Evolutionary conservation across 1,284 basidiomycete genomes (phyloP).

Genomic region (Fomitopsis schrenkii): DNA sequence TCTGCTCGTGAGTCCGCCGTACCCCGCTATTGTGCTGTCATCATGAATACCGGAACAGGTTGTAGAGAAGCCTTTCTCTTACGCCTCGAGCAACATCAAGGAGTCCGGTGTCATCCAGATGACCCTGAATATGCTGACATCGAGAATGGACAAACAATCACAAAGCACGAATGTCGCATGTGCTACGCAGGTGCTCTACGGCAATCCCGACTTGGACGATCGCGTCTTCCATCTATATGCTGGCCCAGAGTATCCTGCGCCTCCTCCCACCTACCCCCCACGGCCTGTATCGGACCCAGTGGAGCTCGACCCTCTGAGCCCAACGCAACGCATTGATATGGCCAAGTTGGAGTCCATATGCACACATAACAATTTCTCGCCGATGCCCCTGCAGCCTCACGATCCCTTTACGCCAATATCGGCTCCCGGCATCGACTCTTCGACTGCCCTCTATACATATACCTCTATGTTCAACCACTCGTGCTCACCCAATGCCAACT

Average conservation of each 20-base stretch:
- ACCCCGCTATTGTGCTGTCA: not conserved
- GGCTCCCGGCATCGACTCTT: not conserved
- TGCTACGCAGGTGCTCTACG: slow-evolving; percentile 15
- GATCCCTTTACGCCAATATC: not conserved
- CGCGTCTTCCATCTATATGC: slow-evolving; percentile 17
- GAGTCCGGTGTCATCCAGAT: slow-evolving; percentile 4
- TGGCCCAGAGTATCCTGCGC: slow-evolving; percentile 14
- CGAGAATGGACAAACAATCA: slow-evolving; percentile 5
- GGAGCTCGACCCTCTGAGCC: slow-evolving; percentile 9
- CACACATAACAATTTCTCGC: slow-evolving; percentile 16
- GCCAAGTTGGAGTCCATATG: slow-evolving; percentile 16
- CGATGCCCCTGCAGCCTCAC: slow-evolving; percentile 4
- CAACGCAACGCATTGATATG: slow-evolving; percentile 15
- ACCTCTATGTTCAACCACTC: slow-evolving; percentile 31
- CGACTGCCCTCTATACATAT: slow-evolving; percentile 23
- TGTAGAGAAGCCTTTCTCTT: slow-evolving; percentile 16
- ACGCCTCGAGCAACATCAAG: slow-evolving; percentile 10
- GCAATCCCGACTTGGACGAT: slow-evolving; percentile 17
- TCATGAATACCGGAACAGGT: slow-evolving; percentile 7
- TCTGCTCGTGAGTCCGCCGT: slow-evolving; percentile 11
- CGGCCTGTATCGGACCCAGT: not conserved
- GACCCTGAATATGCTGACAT: slow-evolving; percentile 13
- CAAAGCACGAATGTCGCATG: slow-evolving; percentile 9
- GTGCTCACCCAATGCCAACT: slow-evolving; percentile 21
- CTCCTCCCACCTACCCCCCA: slow-evolving; percentile 13